These are phyloP conservation scores for Lactifluus piperatus DNA, from an alignment of 768 basidiomycete species.

Conservation along the genomic window DNA sequence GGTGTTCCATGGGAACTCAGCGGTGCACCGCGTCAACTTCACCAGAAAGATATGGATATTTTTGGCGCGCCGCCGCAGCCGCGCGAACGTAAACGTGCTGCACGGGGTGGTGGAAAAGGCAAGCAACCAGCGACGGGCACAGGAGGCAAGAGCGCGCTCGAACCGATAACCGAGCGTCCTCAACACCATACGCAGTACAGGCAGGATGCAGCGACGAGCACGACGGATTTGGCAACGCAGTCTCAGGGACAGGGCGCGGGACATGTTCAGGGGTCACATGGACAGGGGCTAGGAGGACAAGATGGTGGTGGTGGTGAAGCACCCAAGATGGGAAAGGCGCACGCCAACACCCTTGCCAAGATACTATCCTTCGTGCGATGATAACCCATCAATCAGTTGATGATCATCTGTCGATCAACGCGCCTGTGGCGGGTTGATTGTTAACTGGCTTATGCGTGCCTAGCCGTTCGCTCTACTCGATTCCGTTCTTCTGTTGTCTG, in stretches of 20 bases:
- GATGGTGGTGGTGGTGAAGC: constrained; percentile 35
- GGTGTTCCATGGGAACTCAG: constrained; percentile 71
- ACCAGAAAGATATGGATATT: constrained; percentile 51
- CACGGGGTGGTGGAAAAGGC: constrained; percentile 12
- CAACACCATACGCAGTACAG: constrained; percentile 37
- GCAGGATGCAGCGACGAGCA: constrained; percentile 63
- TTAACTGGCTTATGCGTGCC: not conserved
- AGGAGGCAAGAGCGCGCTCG: constrained; percentile 61
- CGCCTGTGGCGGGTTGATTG: not conserved
- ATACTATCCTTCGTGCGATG: constrained; percentile 76
- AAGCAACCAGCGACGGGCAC: constrained; percentile 3
- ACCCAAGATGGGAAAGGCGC: constrained; percentile 81
- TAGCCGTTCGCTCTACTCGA: not conserved
- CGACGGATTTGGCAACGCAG: constrained; percentile 46
- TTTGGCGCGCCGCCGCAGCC: constrained; percentile 53
- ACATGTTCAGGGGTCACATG: not conserved
- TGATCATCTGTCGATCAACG: not conserved
- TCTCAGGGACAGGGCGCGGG: not conserved
- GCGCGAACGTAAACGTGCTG: constrained; percentile 41
- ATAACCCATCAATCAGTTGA: not conserved
- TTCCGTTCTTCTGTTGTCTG: not conserved
- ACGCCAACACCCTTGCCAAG: constrained; percentile 86
- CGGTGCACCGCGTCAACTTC: constrained; percentile 58
- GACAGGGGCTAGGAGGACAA: constrained; percentile 17
- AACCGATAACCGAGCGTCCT: constrained; percentile 70